These are phyloP conservation scores for Citrullus amarus DNA, from an alignment of 306 rosid genomes.

Conservation along the genomic window DNA sequence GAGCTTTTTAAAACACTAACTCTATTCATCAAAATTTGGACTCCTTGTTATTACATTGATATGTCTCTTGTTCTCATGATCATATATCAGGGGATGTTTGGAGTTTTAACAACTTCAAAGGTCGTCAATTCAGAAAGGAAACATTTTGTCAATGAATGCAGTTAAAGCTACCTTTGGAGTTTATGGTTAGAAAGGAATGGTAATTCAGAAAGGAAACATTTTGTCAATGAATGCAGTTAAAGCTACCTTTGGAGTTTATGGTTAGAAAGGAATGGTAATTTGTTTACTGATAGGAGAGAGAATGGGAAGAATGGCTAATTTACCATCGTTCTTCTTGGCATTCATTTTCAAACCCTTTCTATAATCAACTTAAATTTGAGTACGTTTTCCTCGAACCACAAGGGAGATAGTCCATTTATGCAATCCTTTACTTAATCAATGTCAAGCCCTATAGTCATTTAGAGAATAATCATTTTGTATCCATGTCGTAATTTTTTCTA, in stretches of 20 bases:
- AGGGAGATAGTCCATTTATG: background rate
- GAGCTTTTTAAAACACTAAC: background rate
- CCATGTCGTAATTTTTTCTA: too few relatives aligned
- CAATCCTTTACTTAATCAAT: background rate
- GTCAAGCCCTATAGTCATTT: background rate
- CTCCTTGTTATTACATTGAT: background rate
- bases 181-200: too few relatives aligned
- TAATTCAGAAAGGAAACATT: background rate
- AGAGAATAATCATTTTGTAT: background rate
- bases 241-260: background rate
- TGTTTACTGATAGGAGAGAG: background rate
- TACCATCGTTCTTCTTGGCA: background rate
- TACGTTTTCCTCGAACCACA: background rate
- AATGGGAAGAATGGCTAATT: background rate
- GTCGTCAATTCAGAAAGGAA: background rate
- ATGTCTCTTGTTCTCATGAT: background rate
- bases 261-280: background rate
- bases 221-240: background rate
- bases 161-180: background rate
- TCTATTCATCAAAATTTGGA: background rate
- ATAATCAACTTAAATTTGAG: background rate
- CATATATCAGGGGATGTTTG: background rate
- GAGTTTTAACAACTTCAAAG: background rate
- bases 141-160: background rate
- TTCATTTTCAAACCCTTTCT: background rate